Percentiles rank a stretch among this genome's conserved stretches.
phyloP scores from a whole-genome alignment of 805 yeast species.

The Maudiozyma saulgeensis region DNA sequence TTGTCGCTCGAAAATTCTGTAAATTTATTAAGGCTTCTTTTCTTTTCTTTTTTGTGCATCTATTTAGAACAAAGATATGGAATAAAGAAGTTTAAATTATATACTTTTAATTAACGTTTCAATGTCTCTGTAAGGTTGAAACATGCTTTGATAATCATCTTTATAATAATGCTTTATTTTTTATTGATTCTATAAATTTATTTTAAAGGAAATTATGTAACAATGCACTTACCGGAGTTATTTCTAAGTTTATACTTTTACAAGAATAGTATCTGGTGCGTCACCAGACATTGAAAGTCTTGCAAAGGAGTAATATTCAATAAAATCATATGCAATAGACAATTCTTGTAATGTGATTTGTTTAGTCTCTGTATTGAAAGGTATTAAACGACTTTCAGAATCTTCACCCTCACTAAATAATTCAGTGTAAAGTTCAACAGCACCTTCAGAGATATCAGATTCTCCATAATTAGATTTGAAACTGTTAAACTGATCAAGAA shows the following conservation, averaged over 20 bases:
- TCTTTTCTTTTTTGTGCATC: no score
- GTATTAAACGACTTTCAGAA: neutral
- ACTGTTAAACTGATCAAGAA: slow-evolving; percentile 4
- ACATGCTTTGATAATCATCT: no score
- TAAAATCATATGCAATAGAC: slow-evolving; percentile 10
- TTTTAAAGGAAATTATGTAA: no score
- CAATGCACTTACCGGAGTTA: no score
- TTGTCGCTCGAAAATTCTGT: no score
- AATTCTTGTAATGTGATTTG: slow-evolving; percentile 7
- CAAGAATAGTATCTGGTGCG: neutral
- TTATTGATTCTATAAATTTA: no score
- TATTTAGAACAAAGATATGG: no score
- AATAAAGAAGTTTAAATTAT: no score
- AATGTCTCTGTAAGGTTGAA: no score
- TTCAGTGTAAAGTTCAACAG: slow-evolving; percentile 6
- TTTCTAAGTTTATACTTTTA: neutral
- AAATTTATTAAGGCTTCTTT: no score
- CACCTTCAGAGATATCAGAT: slow-evolving; percentile 3
- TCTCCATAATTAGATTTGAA: neutral
- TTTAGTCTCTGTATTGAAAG: neutral
- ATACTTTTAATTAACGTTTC: no score
- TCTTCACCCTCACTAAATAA: slow-evolving; percentile 4
- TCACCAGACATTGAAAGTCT: slow-evolving; percentile 17
- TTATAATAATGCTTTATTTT: no score
- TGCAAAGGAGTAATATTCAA: slow-evolving; percentile 13